These are phyloP conservation scores for Leccinellum albellum DNA, from an alignment of 768 basidiomycete genomes.

Conservation along the genomic window DNA sequence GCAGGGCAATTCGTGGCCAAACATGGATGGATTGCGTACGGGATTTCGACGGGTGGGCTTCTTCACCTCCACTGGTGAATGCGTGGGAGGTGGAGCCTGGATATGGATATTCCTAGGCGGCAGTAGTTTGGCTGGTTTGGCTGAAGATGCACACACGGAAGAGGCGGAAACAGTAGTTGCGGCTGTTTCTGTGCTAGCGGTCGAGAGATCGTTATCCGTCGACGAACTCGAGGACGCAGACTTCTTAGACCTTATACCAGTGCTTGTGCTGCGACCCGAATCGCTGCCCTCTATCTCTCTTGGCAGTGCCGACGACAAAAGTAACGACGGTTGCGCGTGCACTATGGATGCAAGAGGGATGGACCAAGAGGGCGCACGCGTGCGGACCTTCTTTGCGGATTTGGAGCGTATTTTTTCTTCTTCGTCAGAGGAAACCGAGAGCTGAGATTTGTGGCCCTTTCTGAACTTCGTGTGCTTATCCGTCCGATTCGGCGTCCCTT, in stretches of 20 bases:
- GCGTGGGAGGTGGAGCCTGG: slow-evolving; percentile 21
- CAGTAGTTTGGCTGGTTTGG: slow-evolving; percentile 19
- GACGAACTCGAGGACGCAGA: slow-evolving; percentile 29
- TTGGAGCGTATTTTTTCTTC: slow-evolving; percentile 64
- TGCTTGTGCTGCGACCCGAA: slow-evolving; percentile 16
- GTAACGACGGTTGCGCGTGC: slow-evolving; percentile 19
- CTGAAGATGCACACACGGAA: slow-evolving; percentile 16
- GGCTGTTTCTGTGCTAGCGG: slow-evolving; percentile 30
- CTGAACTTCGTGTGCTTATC: slow-evolving; percentile 16
- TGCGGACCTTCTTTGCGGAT: slow-evolving; percentile 60
- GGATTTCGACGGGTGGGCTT: slow-evolving; percentile 39
- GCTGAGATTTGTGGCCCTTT: slow-evolving; percentile 38
- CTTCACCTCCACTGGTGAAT: slow-evolving; percentile 23
- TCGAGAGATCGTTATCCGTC: slow-evolving; percentile 33
- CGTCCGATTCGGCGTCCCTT: slow-evolving; percentile 16
- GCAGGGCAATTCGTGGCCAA: slow-evolving; percentile 60
- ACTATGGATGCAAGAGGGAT: slow-evolving; percentile 22
- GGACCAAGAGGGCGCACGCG: slow-evolving; percentile 33
- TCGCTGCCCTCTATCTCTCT: slow-evolving; percentile 11
- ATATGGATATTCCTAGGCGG: slow-evolving; percentile 19
- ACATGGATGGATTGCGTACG: slow-evolving; percentile 60
- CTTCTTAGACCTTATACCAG: slow-evolving; percentile 19
- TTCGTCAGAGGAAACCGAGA: slow-evolving; percentile 67
- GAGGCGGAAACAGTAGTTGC: slow-evolving; percentile 25
- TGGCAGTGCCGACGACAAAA: slow-evolving; percentile 20